phyloP scores from a whole-genome alignment of 345 rosid genomes.

The Euphorbia peplus region DNA sequence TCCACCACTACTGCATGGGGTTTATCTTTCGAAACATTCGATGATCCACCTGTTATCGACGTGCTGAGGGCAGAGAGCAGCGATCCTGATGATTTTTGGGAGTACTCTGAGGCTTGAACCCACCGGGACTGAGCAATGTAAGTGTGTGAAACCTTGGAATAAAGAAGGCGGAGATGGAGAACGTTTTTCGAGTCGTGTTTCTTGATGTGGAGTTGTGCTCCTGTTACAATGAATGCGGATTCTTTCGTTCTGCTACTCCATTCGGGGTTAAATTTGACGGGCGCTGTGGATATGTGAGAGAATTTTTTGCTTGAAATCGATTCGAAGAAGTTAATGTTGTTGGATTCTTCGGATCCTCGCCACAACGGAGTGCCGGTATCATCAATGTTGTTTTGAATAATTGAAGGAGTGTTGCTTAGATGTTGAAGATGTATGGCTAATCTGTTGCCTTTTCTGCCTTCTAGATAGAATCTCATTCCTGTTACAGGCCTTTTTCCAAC shows the following conservation, averaged over 20 bases:
- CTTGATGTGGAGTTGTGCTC: conserved; percentile 74
- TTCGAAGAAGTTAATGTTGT: conserved; percentile 48
- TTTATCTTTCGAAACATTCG: conserved; percentile 45
- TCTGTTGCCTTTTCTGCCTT: conserved; percentile 90
- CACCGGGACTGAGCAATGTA: conserved; percentile 49
- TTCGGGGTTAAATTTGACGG: conserved; percentile 53
- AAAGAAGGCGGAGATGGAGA: conserved; percentile 71
- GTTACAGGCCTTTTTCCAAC: conserved; percentile 60
- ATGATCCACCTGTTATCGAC: conserved; percentile 35
- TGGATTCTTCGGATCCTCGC: conserved; percentile 60
- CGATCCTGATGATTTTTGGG: conserved; percentile 62
- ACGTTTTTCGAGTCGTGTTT: conserved; percentile 60
- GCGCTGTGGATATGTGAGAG: conserved; percentile 73
- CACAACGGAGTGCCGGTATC: conserved; percentile 34
- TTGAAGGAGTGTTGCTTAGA: conserved; percentile 48
- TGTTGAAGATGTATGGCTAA: conserved; percentile 79
- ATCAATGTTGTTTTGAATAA: conserved; percentile 53
- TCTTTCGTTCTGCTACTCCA: conserved; percentile 41
- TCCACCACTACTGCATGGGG: conserved; percentile 47
- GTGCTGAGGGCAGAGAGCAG: conserved; percentile 61
- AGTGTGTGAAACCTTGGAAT: conserved; percentile 52
- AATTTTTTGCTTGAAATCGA: conserved; percentile 52
- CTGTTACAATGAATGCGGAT: conserved; percentile 73
- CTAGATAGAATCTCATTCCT: conserved; percentile 80
- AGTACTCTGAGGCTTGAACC: conserved; percentile 48